Base-by-base conservation (phyloP, 192 early-diverging fungal species). In the Pilaira anomala region DNA sequence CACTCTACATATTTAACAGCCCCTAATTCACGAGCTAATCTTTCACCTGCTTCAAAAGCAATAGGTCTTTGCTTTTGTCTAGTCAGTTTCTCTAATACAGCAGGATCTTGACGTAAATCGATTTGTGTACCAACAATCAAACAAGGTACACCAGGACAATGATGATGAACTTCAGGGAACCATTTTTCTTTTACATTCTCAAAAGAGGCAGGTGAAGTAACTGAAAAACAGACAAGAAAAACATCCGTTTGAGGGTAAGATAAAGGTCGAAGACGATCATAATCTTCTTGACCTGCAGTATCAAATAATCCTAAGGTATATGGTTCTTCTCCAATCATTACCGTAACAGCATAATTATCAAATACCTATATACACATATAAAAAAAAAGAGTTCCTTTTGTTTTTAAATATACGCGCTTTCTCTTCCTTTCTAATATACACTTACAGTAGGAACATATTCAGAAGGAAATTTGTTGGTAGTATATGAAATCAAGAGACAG, bases 291-390 rank as follows among this genome's bases (percentile, higher is more conserved):
- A 78, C 87, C 85, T 53, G 93, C 93, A 40, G 94, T 96, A 86
- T 96, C 94, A 78, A 96, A 94, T 24, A 96, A 80, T 56, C 93
- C 94, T 52, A 96, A 80, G 14, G 91, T 94, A 77, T 94, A 95
- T 19, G 94, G 95, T 69, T 97, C 93, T 69, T 90, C 92, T 57
- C 91, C 93, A 80, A 96, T 95, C 93, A 96, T 97, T 63, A 97
- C 93, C 3, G 93, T 95, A 21, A 95, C 94, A 56, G 93, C 92
- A 83, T 97, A 97, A 77, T 97, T 96, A 78, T 96, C 94, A 81
- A 96, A 96, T 21, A 89, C 87, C 81, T 87, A 75, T 3, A 58
- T 11, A 42, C 39, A 42, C n/a, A n/a, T n/a, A n/a, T n/a, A n/a
- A n/a, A n/a, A n/a, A n/a, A n/a, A n/a, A n/a, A n/a, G n/a, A n/a